These are phyloP conservation scores for Aureobasidium mangrovei DNA, from an alignment of 2,329 filamentous ascomycete species.

Conservation along the genomic window DNA sequence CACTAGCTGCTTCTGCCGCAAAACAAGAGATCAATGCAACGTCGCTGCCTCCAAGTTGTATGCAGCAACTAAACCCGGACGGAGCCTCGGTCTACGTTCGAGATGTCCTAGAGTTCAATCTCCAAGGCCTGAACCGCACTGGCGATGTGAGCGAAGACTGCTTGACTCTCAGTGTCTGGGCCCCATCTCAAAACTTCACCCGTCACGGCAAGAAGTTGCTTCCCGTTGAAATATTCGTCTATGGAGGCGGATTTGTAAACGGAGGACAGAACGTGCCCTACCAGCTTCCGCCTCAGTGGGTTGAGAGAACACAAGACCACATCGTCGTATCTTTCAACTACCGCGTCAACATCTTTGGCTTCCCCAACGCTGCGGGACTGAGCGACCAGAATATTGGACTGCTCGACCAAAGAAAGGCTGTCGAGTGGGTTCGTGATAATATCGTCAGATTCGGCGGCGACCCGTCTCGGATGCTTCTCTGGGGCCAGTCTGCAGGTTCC, in stretches of 20 bases:
- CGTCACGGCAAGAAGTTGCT: slow-evolving; percentile 17
- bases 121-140: slow-evolving; percentile 24
- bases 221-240: slow-evolving; percentile 41
- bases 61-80: slow-evolving; percentile 20
- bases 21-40: slow-evolving; percentile 18
- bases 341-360: slow-evolving; percentile 36
- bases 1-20: slow-evolving; percentile 18
- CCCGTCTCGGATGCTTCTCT: slow-evolving; percentile 20
- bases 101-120: slow-evolving; percentile 24
- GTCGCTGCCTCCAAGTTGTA: slow-evolving; percentile 22
- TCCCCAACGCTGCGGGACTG: slow-evolving; percentile 28
- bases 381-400: slow-evolving; percentile 40
- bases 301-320: slow-evolving; percentile 27
- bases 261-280: slow-evolving; percentile 40
- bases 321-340: slow-evolving; percentile 34
- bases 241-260: slow-evolving; percentile 39
- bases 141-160: slow-evolving; percentile 36
- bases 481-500: slow-evolving; percentile 24
- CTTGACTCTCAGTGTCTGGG: slow-evolving; percentile 39
- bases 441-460: slow-evolving; percentile 44
- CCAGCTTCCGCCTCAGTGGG: slow-evolving; percentile 38
- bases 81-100: slow-evolving; percentile 19
- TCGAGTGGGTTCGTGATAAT: slow-evolving; percentile 46
- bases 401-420: slow-evolving; percentile 43
- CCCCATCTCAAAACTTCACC: slow-evolving; percentile 24